Conservation (phyloP, 768 basidiomycete genomes). For the Pulveroboletus sp. region DNA sequence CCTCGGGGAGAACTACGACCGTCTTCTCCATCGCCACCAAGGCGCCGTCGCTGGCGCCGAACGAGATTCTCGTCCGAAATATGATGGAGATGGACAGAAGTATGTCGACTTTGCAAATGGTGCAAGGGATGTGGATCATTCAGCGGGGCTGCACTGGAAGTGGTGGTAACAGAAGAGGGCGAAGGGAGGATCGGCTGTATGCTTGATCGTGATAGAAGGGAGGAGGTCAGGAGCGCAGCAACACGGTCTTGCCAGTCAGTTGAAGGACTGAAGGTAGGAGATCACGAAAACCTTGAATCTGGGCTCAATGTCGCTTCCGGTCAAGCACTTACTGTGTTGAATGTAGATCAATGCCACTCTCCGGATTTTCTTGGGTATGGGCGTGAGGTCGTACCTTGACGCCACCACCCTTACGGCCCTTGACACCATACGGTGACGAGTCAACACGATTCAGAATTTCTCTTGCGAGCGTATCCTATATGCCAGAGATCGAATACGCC, state of each 20-base stretch:
- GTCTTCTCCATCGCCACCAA: constrained; percentile 24
- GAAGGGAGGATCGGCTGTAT: too few species aligned
- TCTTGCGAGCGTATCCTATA: constrained; percentile 68
- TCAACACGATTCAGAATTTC: constrained; percentile 84
- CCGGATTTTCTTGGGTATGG: constrained; percentile 16
- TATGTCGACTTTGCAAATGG: constrained; percentile 1
- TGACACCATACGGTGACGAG: constrained; percentile 70
- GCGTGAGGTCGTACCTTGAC: constrained; percentile 23
- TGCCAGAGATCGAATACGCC: constrained; percentile 3
- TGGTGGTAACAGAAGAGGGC: neutral
- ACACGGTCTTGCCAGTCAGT: constrained; percentile 83
- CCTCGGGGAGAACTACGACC: constrained; percentile 8
- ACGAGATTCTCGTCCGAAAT: constrained; percentile 27
- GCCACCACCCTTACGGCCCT: constrained; percentile 54
- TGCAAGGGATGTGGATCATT: constrained; percentile 11
- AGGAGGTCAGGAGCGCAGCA: constrained; percentile 19
- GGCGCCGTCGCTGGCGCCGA: constrained; percentile 48
- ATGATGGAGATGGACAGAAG: constrained; percentile 12
- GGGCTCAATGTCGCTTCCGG: neutral
- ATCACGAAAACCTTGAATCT: constrained; percentile 2
- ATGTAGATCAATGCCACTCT: constrained; percentile 37
- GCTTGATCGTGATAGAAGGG: constrained; percentile 11
- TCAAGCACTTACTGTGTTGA: constrained; percentile 55
- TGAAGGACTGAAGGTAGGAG: constrained; percentile 50
- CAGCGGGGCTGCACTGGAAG: constrained; percentile 7